Conservation (phyloP, 352 stramenopile species). For the Globisporangium apiculatum region DNA sequence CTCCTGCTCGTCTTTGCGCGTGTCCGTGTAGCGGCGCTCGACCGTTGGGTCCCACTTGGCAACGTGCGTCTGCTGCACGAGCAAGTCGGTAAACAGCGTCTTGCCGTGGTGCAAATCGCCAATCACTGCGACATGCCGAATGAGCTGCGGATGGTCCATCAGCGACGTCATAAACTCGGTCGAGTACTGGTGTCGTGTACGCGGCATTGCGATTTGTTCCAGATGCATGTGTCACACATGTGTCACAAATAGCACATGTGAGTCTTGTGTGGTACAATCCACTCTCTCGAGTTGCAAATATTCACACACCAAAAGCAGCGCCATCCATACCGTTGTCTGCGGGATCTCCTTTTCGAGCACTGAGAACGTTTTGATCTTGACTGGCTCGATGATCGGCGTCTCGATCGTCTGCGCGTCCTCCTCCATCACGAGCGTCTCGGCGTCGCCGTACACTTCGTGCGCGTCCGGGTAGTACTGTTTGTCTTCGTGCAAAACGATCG, state of each 20-base stretch:
- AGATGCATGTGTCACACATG: too few species aligned
- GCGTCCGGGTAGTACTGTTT: conserved; percentile 99
- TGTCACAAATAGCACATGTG: too few species aligned
- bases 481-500: conserved; percentile 99
- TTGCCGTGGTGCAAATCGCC: conserved; percentile 97
- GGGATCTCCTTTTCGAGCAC: conserved; percentile 77
- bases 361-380: conserved; percentile 93
- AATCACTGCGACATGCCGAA: conserved; percentile 95
- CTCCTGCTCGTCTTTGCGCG: conserved; percentile 95
- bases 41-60: conserved; percentile 70
- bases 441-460: conserved; percentile 94
- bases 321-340: conserved; percentile 39
- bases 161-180: conserved; percentile 85
- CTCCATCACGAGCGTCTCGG: conserved; percentile 96
- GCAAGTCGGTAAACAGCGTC: conserved; percentile 88
- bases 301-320: too few species aligned
- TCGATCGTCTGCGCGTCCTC: conserved; percentile 98
- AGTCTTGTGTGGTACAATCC: too few species aligned
- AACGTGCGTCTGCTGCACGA: conserved; percentile 89
- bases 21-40: conserved; percentile 93
- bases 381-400: conserved; percentile 96
- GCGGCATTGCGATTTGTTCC: too few species aligned
- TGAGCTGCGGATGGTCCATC: conserved; percentile 85
- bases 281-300: too few species aligned
- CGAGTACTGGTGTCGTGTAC: conserved; percentile 50